These are phyloP conservation scores for Agrocybe chaxingu DNA, from an alignment of 768 basidiomycete species.

Conservation along the genomic window DNA sequence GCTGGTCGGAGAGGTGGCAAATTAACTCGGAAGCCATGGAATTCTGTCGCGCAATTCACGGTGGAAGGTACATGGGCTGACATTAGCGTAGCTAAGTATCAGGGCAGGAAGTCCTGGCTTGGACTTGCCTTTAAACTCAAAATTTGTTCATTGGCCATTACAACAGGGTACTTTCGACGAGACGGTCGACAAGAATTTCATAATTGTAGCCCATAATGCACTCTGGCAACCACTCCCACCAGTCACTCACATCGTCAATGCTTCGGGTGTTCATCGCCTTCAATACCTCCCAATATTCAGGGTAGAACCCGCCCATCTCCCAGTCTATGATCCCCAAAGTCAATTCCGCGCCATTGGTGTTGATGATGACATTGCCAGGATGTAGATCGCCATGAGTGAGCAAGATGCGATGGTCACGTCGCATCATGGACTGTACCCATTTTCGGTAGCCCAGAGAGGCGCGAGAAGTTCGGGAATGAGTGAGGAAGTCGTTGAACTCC, in stretches of 20 bases:
- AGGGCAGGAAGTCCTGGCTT: too few species aligned
- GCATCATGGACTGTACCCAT: neutral
- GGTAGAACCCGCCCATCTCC: slow-evolving; percentile 14
- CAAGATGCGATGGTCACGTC: slow-evolving; percentile 4
- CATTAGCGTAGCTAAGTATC: too few species aligned
- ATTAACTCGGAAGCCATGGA: too few species aligned
- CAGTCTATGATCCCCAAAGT: slow-evolving; percentile 9
- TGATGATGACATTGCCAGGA: slow-evolving; percentile 5
- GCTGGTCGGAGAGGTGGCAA: too few species aligned
- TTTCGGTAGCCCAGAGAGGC: neutral
- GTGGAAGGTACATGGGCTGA: too few species aligned
- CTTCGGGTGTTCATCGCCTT: slow-evolving; percentile 2
- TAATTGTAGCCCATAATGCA: neutral
- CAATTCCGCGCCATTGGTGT: neutral
- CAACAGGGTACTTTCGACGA: neutral
- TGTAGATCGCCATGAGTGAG: slow-evolving; percentile 8
- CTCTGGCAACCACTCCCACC: neutral
- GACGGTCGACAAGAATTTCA: neutral
- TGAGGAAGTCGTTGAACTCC: neutral
- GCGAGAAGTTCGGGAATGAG: neutral
- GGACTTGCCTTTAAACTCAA: too few species aligned
- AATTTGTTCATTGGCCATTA: too few species aligned
- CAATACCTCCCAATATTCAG: slow-evolving; percentile 12
- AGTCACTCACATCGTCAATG: neutral
- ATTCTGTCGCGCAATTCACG: too few species aligned